Evolutionary conservation across 805 yeast species (phyloP), one percentile per base, ranked within the genome.

Genomic region (Sugiyamaella lignohabitans): DNA sequence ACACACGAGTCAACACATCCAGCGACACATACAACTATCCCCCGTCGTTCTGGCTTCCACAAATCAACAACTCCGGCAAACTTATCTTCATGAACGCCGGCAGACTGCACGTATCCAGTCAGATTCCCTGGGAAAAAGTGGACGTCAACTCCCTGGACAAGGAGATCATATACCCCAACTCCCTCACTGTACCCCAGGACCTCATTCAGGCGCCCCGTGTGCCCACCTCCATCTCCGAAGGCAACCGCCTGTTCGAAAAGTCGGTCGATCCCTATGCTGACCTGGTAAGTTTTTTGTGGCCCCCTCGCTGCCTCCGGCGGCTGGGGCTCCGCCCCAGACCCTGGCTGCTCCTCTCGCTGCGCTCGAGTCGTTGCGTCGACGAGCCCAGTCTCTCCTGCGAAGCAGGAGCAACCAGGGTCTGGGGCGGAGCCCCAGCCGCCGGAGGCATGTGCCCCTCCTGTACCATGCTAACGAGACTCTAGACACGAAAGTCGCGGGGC

Each of bases 41-140:
- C 18, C 52, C 58, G 4, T 40, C 56, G 17, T 51, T 55, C 59
- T 72, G 51, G 71, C 68, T 36, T 62, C 69, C 53, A 50, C 70
- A 53, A 57, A 59, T 49, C 17, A 29, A 40, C 17, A 38, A 45
- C 10, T 24, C 45, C 27, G 57, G 62, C 5, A 53, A 56, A 5
- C 48, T 59, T 34, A 42, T 48, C 27, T 57, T 41, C 37, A 45
- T 52, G 29, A 57, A 56, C 37, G 41, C 59, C 5, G 47, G 27
- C 16, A 21, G 57, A 10, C 43, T 38, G 14, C 54, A 49, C 19
- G 27, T 50, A 8, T 38, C 53, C 11, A 42, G 34, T 10, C 49
- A 52, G 8, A 41, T 56, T 10, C 59, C 59, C 14, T 56, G 54
- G 45, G 58, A 56, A 45, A 37, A 32, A 19, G 50, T 43, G 39